A percentile compares a stretch with the other conserved stretches of the same genome.
phyloP scores from a whole-genome alignment of 202 grass and related monocot genomes.

The Sporobolus alterniflorus region DNA sequence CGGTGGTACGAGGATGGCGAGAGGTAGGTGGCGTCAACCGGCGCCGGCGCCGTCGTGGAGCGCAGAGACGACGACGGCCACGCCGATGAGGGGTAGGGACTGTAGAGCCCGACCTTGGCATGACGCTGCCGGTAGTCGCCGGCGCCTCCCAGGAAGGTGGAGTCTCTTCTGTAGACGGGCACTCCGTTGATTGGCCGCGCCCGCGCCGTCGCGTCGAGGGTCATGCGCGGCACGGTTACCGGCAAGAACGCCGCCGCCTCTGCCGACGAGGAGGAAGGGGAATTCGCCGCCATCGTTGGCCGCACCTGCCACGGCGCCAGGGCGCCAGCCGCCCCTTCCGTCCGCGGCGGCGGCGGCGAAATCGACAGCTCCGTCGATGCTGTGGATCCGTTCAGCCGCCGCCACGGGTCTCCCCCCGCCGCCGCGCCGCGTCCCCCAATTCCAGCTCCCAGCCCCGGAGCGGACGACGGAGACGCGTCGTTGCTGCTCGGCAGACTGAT shows the following conservation, averaged over 20 bases:
- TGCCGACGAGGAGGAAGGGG: background rate
- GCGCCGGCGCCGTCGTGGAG: background rate
- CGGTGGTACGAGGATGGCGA: slow-evolving; percentile 54
- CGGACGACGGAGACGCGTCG: background rate
- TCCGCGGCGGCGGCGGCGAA: slow-evolving; percentile 43
- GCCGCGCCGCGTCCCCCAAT: background rate
- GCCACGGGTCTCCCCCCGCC: slow-evolving; percentile 37
- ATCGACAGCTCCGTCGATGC: slow-evolving; percentile 57
- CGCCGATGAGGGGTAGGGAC: slow-evolving; percentile 44
- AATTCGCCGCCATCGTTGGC: background rate
- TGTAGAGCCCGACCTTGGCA: slow-evolving; percentile 40
- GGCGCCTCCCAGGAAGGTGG: slow-evolving; percentile 23
- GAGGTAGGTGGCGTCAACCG: slow-evolving; percentile 15
- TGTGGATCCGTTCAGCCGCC: too few species aligned
- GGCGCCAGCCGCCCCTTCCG: background rate
- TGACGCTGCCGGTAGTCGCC: slow-evolving; percentile 23
- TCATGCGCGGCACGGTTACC: background rate
- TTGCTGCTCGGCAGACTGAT: slow-evolving; percentile 71
- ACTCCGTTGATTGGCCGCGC: slow-evolving; percentile 64
- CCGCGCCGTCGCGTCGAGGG: slow-evolving; percentile 3
- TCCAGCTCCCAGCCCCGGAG: slow-evolving; percentile 17
- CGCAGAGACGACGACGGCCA: slow-evolving; percentile 42
- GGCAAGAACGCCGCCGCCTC: background rate
- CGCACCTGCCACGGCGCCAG: slow-evolving; percentile 36
- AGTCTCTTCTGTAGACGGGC: slow-evolving; percentile 53